phyloP scores from a whole-genome alignment of 73 alveolate genomes.

The Blepharisma japonicum region DNA sequence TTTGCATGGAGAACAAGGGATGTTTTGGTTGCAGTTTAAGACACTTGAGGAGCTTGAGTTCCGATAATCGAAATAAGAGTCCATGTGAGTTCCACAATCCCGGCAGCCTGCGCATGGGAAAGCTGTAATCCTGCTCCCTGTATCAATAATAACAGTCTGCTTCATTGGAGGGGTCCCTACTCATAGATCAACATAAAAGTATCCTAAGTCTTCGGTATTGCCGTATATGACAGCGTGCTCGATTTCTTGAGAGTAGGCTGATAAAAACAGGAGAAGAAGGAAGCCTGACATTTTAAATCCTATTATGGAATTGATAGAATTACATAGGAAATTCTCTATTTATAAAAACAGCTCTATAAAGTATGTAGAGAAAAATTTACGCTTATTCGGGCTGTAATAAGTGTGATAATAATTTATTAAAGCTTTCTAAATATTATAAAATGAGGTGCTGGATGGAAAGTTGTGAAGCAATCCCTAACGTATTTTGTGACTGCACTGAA shows the following conservation, averaged over 20 bases:
- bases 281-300: no score
- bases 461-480: no score
- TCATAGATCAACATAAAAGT: slow-evolving; percentile 63
- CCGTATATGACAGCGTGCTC: slow-evolving; percentile 28
- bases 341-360: no score
- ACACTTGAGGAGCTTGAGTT: slow-evolving; percentile 25
- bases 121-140: slow-evolving; percentile 83
- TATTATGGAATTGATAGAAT: no score
- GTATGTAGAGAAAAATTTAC: no score
- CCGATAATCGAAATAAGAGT: slow-evolving; percentile 21
- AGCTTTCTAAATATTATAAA: no score
- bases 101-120: slow-evolving; percentile 75
- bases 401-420: no score
- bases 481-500: no score
- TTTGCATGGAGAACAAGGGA: neutral
- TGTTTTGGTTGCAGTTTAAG: neutral
- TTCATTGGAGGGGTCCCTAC: slow-evolving; percentile 69
- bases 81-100: slow-evolving; percentile 74
- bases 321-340: no score
- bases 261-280: no score
- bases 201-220: neutral
- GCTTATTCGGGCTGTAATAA: no score
- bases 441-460: no score
- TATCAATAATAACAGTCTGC: slow-evolving; percentile 81
- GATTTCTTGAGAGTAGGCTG: neutral